Base-by-base conservation (phyloP, 805 yeast genomes). In the Isabelozyma rhagii region DNA sequence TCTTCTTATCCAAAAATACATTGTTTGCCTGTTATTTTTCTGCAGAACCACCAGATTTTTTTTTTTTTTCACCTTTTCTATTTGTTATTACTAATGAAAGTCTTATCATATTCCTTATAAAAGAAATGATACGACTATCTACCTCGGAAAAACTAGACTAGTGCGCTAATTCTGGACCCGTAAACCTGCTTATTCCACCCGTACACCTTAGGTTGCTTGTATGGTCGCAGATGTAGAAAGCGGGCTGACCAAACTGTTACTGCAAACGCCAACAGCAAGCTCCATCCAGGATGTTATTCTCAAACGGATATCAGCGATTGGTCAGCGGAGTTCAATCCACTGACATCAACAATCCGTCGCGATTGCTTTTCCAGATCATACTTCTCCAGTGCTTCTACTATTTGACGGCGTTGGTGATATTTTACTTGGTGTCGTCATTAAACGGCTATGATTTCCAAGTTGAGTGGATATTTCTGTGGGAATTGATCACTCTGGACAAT, bases 401-500 rank as follows among this genome's bases (percentile, higher is more conserved):
- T 60, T 59, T 79, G 5, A 80, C 89, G 2, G 97, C 96, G 1
- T 63, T 80, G 1, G 62, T 85, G 6, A 66, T 89, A 42, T 86
- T 91, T 55, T 81, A 79, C 52, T 71, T 85, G 39, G 79, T 87
- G 47, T 81, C 91, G 2, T 71, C 81, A 47, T 70, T 94, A 10
- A 76, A 84, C 31, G 97, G 97, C 0, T 81, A 84, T 58, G 80
- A 79, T 18, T 84, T 89, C 68, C 69, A 79, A 6, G 61, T 86
- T 17, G 81, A 72, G 40, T 85, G 94, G 86, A 72, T 92, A 10
- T 87, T 92, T 57, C 83, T 90, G 45, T 92, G 97, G 96, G 81
- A 82, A 53, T 69, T 80, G 40, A 79, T 93, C 1, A 78, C 88
- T 4, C 73, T 84, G 51, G 87, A 85, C 45, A 90, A 89, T 61